Evolutionary conservation across 2,329 filamentous ascomycete species (phyloP), one percentile per base, ranked within the genome.

Genomic region (Geoglossum cookeanum): DNA sequence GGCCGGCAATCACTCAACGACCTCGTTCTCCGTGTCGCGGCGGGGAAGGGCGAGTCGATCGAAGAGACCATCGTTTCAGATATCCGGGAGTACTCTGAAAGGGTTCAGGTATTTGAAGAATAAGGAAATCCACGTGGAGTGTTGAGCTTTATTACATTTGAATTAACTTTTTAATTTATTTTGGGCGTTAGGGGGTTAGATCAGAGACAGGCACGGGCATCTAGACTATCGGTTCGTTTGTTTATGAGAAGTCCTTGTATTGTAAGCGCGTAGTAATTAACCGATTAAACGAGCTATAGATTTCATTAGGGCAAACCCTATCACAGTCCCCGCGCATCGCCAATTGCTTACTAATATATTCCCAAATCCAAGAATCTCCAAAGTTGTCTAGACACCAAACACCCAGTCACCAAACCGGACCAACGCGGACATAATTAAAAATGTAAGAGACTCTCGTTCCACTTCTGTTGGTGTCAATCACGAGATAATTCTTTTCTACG

Each of bases 1-100:
- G 92, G 92, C 0, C 76, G 92, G 33, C 83, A 89, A 62, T 88
- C 81, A 35, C 75, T 98, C 30, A 98, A 98, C 65, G 92, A 98
- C 69, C 72, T 97, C 55, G 84, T 98, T 53, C 70, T 98, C 59
- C 78, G 83, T 56, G 84, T 98, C 8, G 92, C 88, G 0, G 89
- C 88, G 0, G 92, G 92, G 0, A 82, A 80, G 63, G 92, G 92
- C 3, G 78, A 90, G 59, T 75, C 80, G 32, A 91, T 98, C 61
- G 74, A 84, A 54, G 81, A 94, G 60, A 81, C 78, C 52, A 80
- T 94, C 27, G 77, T 87, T 56, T 94, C 87, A 61, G 84, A 86
- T 59, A 97, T 98, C 60, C 72, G 70, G 39, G 78, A 88, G 64
- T 96, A 96, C 68, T 82, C 89, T 0, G 83, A 84, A 37, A 88